A percentile compares a stretch with the other conserved stretches of the same genome.
Conservation (phyloP, 2,329 filamentous ascomycete genomes). For the Fusarium haematococcum region DNA sequence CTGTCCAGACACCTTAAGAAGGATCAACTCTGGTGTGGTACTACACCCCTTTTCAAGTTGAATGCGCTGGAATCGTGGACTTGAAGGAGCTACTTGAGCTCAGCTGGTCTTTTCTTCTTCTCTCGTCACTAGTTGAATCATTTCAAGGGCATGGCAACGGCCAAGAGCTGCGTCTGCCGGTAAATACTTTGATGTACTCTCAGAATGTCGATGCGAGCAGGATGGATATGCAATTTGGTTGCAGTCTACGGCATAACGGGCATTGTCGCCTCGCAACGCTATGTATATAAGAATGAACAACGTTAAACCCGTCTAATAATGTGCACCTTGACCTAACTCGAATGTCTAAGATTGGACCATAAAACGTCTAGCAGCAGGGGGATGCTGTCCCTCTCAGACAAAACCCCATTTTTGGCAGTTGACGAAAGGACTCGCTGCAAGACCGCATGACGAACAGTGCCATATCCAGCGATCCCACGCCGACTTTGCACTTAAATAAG, state of each 20-base stretch:
- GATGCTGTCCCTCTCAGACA: no score
- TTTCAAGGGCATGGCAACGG: not conserved
- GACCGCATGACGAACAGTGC: not conserved
- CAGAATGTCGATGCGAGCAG: not conserved
- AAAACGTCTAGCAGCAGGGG: no score
- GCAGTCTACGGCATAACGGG: not conserved
- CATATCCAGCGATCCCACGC: not conserved
- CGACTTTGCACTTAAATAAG: not conserved
- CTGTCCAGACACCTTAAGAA: slow-evolving; percentile 23
- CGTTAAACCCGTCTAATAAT: not conserved
- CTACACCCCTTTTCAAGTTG: not conserved
- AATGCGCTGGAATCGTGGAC: not conserved
- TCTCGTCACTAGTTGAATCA: not conserved
- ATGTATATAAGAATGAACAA: not conserved
- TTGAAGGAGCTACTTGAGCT: not conserved
- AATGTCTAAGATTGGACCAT: rapidly evolving
- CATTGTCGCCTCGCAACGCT: not conserved
- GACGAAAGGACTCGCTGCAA: not conserved
- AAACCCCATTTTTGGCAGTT: not conserved
- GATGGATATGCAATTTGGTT: not conserved
- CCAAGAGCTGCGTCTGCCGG: not conserved
- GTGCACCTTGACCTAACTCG: not conserved
- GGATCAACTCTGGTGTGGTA: not conserved
- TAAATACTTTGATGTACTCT: not conserved
- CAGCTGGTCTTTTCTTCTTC: not conserved